Evolutionary conservation across 176 grass and related monocot genomes (phyloP), one percentile per base, ranked within the genome.

Genomic region (Thalia dealbata): DNA sequence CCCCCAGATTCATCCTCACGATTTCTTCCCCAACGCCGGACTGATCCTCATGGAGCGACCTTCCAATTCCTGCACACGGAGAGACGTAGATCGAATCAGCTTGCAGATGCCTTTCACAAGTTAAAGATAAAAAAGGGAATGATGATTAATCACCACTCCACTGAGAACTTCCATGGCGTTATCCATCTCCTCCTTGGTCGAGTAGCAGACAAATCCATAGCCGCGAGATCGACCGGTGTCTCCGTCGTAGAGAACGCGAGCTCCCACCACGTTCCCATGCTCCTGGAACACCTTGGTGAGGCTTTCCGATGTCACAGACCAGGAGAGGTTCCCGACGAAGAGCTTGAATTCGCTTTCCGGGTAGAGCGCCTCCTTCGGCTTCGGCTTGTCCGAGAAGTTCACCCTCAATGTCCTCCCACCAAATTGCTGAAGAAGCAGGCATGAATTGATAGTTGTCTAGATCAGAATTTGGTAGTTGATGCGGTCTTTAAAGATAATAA

Each of bases 121-220:
- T 60, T 60, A 23, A 23, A 60, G 22, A 21, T 60, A 5, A 21
- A 55, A 18, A 19, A 18, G 18, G 15, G 54, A 21, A 7, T 38
- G 32, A 58, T 58, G 21, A n/a, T 58, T 61, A n/a, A 59, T 10
- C 83, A 96, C 95, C 81, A 60, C 78, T 80, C 90, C 90, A 10
- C 91, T 84, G 74, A 97, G 90, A 25, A 72, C 70, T 51, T 83
- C 72, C n/a, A 97, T 58, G 0, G 95, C 90, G 23, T 79, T 76
- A 15, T 91, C 87, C 90, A 97, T 93, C 85, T 97, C 95, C 67
- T 97, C 95, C 81, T 79, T 88, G 74, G 79, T 82, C 0, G 87
- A 86, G 66, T 90, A 92, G 82, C 90, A 93, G 41, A 97, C 87
- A 50, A 97, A 97, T 16, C 95, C 95, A 0, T 97, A 97, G 26